Evolutionary conservation across 2,329 filamentous ascomycete species (phyloP).

Genomic region (Colletotrichum magnum): DNA sequence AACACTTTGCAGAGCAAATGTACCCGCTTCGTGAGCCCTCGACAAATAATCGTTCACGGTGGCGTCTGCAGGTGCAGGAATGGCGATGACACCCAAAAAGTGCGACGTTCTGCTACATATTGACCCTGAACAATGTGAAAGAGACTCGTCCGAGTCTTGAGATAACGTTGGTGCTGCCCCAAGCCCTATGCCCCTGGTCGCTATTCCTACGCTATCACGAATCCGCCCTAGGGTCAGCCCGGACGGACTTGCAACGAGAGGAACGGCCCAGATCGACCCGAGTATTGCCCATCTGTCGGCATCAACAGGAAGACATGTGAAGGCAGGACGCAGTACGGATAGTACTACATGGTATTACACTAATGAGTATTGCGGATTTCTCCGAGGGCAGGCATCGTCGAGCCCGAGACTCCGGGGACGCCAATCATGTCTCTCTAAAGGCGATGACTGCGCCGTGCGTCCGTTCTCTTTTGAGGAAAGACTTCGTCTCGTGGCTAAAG

Average conservation of each 20-base stretch:
- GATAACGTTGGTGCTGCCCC: constrained; percentile 11
- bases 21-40: neutral
- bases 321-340: neutral
- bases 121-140: neutral
- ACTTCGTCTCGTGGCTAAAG: neutral
- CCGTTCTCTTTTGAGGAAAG: neutral
- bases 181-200: constrained; percentile 32
- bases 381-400: neutral
- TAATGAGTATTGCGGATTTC: neutral
- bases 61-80: neutral
- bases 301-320: constrained; percentile 17
- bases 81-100: constrained; percentile 1
- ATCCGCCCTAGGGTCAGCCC: constrained; percentile 11
- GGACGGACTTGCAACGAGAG: neutral
- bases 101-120: neutral
- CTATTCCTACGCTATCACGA: constrained; percentile 7
- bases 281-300: constrained; percentile 14
- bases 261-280: neutral
- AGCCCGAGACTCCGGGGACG: neutral
- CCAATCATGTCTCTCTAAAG: constrained; percentile 11
- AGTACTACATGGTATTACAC: no score
- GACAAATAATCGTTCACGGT: neutral
- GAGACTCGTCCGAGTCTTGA: neutral
- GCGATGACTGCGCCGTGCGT: neutral
- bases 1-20: neutral